These are phyloP conservation scores for Penicillium sp. DNA, from an alignment of 2,329 filamentous ascomycete species.

Conservation along the genomic window DNA sequence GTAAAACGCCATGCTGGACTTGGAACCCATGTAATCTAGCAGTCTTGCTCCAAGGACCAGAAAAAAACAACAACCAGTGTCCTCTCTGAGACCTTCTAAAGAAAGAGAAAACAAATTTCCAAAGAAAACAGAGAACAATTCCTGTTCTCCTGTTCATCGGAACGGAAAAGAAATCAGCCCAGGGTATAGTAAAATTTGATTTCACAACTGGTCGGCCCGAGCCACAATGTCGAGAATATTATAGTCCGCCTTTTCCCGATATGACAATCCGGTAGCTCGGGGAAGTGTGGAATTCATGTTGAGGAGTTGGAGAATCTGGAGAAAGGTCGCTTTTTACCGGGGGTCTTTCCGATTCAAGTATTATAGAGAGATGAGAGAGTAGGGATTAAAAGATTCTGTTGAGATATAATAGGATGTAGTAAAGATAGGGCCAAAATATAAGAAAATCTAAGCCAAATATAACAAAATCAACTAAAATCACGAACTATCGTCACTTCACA, in stretches of 20 bases:
- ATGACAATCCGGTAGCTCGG: conserved; percentile 18
- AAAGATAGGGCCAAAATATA: neutral
- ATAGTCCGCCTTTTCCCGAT: conserved; percentile 37
- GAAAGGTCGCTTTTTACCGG: too few species aligned
- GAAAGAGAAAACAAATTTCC: neutral
- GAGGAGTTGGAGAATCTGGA: neutral
- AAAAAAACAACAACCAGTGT: neutral
- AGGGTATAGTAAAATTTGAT: neutral
- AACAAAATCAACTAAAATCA: too few species aligned
- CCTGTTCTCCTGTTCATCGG: neutral
- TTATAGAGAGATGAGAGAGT: neutral
- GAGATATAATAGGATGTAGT: neutral
- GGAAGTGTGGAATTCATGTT: conserved; percentile 5
- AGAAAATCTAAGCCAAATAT: too few species aligned
- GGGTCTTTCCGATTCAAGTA: too few species aligned
- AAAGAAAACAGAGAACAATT: conserved; percentile 7
- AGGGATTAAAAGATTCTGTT: neutral
- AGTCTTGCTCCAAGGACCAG: conserved; percentile 18
- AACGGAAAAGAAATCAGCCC: conserved; percentile 22
- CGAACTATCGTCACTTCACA: too few species aligned
- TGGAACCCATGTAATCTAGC: conserved; percentile 35
- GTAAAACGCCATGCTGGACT: conserved; percentile 26
- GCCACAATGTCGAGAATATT: neutral
- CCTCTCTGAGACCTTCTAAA: neutral
- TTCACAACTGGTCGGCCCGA: conserved; percentile 29